Evolutionary conservation across 441 rosid genomes (phyloP).

Genomic region (Kokia cookei): DNA sequence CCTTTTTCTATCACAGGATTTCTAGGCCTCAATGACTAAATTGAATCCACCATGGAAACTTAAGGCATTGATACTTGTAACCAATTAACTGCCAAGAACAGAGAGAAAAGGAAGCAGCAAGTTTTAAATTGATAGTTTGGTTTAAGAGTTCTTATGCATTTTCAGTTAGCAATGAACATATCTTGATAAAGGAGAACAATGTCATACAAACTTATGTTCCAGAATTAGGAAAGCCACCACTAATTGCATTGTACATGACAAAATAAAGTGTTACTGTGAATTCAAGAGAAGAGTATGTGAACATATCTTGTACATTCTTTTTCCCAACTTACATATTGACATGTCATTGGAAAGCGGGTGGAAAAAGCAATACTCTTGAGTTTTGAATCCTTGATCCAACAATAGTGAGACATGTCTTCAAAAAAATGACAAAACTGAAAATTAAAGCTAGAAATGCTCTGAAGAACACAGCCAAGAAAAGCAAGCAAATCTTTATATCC

Average conservation of each 20-base stretch:
- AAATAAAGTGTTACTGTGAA: not conserved
- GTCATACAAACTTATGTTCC: not conserved
- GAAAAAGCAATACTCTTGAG: slow-evolving; percentile 64
- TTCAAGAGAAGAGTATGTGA: not conserved
- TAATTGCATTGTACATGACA: not conserved
- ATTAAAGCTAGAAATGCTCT: not conserved
- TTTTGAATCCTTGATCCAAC: slow-evolving; percentile 68
- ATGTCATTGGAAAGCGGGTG: slow-evolving; percentile 81
- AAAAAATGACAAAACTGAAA: not conserved
- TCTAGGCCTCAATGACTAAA: not conserved
- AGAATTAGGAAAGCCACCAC: not conserved
- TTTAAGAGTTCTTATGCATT: not conserved
- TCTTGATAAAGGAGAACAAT: not conserved
- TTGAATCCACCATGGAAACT: not conserved
- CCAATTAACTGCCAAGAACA: not conserved
- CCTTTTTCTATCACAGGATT: not conserved
- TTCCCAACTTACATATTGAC: slow-evolving; percentile 56
- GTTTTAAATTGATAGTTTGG: not conserved
- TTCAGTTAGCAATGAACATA: not conserved
- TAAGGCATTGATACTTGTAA: not conserved
- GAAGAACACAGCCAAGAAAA: not conserved
- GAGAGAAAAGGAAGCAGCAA: not conserved
- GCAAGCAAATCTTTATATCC: not conserved
- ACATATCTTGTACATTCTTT: not conserved
- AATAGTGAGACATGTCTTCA: slow-evolving; percentile 67